These are phyloP conservation scores for Daldinia decipiens DNA, from an alignment of 495 filamentous ascomycete species.

Conservation along the genomic window DNA sequence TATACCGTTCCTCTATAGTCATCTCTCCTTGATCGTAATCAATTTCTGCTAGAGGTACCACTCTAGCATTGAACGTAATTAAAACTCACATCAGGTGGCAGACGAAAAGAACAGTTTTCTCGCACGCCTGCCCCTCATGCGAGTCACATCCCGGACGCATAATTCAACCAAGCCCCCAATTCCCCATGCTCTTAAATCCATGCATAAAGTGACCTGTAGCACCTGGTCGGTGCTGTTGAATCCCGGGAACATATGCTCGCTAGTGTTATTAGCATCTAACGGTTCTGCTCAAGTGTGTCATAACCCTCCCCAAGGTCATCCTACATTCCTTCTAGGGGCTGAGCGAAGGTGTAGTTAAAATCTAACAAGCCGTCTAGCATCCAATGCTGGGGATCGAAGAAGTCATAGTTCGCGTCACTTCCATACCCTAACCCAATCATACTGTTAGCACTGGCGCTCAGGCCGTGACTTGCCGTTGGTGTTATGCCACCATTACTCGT, in stretches of 20 bases:
- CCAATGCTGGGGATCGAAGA: slow-evolving; percentile 92
- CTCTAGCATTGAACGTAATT: slow-evolving; percentile 35
- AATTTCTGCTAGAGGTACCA: slow-evolving; percentile 28
- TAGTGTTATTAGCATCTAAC: neutral
- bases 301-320: neutral
- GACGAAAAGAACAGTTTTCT: slow-evolving; percentile 35
- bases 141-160: slow-evolving; percentile 8
- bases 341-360: slow-evolving; percentile 72
- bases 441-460: slow-evolving; percentile 51
- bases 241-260: neutral
- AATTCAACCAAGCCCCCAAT: slow-evolving; percentile 21
- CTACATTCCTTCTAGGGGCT: slow-evolving; percentile 60
- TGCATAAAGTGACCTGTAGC: slow-evolving; percentile 11
- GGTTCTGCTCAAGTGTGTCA: neutral
- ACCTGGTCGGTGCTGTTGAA: neutral
- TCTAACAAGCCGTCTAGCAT: slow-evolving; percentile 86
- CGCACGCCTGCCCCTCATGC: slow-evolving; percentile 20
- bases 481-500: slow-evolving; percentile 60
- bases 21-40: slow-evolving; percentile 32
- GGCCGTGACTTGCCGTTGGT: slow-evolving; percentile 57
- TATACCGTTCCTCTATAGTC: slow-evolving; percentile 28
- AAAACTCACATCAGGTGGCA: slow-evolving; percentile 37
- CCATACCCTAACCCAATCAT: slow-evolving; percentile 64
- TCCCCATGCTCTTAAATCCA: slow-evolving; percentile 15
- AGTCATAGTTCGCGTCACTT: slow-evolving; percentile 74